These are phyloP conservation scores for Ogataea henricii DNA, from an alignment of 805 yeast genomes.

Conservation along the genomic window DNA sequence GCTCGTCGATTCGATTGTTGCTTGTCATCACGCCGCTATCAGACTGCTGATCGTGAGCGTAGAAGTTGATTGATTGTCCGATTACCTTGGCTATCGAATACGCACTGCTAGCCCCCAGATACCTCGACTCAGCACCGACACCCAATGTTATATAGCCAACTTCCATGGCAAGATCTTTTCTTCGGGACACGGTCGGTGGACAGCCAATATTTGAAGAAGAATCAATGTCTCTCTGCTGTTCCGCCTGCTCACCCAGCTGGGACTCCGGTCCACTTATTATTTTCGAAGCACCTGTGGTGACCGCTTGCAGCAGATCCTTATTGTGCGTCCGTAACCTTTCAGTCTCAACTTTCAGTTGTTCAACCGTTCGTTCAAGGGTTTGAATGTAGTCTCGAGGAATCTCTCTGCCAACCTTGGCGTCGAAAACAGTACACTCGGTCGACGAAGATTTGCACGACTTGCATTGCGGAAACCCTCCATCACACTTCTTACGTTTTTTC, in stretches of 20 bases:
- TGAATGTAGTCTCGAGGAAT: slow-evolving; percentile 3
- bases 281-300: neutral
- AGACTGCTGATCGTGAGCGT: neutral
- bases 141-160: slow-evolving; percentile 4
- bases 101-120: slow-evolving; percentile 3
- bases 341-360: neutral
- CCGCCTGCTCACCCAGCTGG: neutral
- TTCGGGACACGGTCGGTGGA: neutral
- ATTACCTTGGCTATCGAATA: slow-evolving; percentile 5
- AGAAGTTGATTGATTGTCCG: slow-evolving; percentile 4
- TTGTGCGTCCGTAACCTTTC: neutral
- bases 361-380: slow-evolving; percentile 1
- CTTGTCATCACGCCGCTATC: neutral
- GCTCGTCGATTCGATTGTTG: neutral
- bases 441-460: slow-evolving; percentile 28
- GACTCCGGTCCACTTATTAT: neutral
- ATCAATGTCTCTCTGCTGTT: neutral
- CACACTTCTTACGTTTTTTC: slow-evolving; percentile 50
- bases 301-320: neutral
- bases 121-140: slow-evolving; percentile 2
- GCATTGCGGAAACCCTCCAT: slow-evolving; percentile 52
- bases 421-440: slow-evolving; percentile 18
- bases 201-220: neutral
- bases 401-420: slow-evolving; percentile 2
- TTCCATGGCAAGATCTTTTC: slow-evolving; percentile 3